Evolutionary conservation across 1,284 basidiomycete species (phyloP).

Genomic region (Pterulicium gracile): DNA sequence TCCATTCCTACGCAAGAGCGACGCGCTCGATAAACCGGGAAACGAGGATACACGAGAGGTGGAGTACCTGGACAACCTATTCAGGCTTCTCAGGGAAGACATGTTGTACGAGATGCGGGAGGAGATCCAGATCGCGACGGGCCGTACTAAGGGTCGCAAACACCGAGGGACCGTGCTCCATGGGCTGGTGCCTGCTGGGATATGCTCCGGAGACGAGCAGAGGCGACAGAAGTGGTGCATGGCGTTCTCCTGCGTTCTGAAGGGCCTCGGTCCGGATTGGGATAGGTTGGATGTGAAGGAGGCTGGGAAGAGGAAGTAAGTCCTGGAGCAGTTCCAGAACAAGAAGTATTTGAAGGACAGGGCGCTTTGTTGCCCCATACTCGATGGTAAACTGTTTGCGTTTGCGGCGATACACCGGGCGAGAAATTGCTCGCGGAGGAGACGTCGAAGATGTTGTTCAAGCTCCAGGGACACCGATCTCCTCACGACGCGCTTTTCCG

Average conservation of each 20-base stretch:
- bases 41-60: slow-evolving; percentile 25
- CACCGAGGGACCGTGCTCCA: slow-evolving; percentile 31
- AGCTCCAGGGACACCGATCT: slow-evolving; percentile 32
- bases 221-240: slow-evolving; percentile 36
- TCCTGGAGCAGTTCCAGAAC: slow-evolving; percentile 17
- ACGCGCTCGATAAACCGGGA: slow-evolving; percentile 30
- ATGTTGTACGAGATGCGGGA: slow-evolving; percentile 55
- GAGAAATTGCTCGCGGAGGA: slow-evolving; percentile 35
- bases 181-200: slow-evolving; percentile 23
- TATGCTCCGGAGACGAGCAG: slow-evolving; percentile 24
- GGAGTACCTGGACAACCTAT: slow-evolving; percentile 52
- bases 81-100: slow-evolving; percentile 53
- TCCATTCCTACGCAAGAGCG: slow-evolving; percentile 35
- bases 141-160: slow-evolving; percentile 31
- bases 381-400: slow-evolving; percentile 35
- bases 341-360: slow-evolving; percentile 27
- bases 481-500: slow-evolving; percentile 25
- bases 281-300: slow-evolving; percentile 16
- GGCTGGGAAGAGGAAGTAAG: not conserved
- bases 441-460: slow-evolving; percentile 39
- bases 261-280: slow-evolving; percentile 33
- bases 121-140: slow-evolving; percentile 34
- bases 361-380: slow-evolving; percentile 38
- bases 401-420: slow-evolving; percentile 42
- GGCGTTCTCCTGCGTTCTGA: slow-evolving; percentile 26